These are phyloP conservation scores for Pichia cactophila DNA, from an alignment of 1,139 yeast genomes.

Conservation along the genomic window DNA sequence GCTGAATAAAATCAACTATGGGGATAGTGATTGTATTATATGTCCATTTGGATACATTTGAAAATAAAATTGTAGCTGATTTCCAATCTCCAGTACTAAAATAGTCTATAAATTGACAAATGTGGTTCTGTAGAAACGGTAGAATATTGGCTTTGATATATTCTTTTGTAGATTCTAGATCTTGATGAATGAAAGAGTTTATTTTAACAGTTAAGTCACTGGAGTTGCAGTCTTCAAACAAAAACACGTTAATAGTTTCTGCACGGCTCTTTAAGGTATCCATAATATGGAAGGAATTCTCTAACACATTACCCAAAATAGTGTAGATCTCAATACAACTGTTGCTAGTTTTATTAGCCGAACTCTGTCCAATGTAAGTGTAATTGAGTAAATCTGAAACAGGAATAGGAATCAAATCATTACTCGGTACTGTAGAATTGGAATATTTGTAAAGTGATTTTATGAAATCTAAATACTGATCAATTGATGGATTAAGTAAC, in stretches of 20 bases:
- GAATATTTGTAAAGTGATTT: neutral
- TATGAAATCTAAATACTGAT: constrained; percentile 2
- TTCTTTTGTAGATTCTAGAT: neutral
- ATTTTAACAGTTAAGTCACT: neutral
- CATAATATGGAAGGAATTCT: neutral
- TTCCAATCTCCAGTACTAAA: constrained; percentile 1
- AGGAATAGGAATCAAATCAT: neutral
- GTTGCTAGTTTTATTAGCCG: too few relatives aligned
- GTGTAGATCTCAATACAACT: neutral
- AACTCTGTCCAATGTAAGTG: constrained; percentile 1
- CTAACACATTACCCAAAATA: neutral
- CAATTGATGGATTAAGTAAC: constrained; percentile 2
- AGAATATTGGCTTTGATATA: neutral
- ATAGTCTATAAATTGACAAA: neutral
- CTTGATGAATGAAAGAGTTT: neutral
- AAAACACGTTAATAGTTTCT: neutral
- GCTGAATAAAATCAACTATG: constrained; percentile 42
- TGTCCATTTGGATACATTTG: constrained; percentile 11
- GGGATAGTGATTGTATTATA: constrained; percentile 16
- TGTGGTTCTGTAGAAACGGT: neutral
- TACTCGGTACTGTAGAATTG: neutral
- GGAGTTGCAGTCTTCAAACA: neutral
- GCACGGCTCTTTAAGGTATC: neutral
- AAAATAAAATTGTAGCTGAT: constrained; percentile 4
- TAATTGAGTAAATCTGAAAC: constrained; percentile 4